A percentile compares a stretch with the other conserved stretches of the same genome.
Evolutionary conservation across 2,329 filamentous ascomycete species (phyloP).

Genomic region (Penicillium expansum): DNA sequence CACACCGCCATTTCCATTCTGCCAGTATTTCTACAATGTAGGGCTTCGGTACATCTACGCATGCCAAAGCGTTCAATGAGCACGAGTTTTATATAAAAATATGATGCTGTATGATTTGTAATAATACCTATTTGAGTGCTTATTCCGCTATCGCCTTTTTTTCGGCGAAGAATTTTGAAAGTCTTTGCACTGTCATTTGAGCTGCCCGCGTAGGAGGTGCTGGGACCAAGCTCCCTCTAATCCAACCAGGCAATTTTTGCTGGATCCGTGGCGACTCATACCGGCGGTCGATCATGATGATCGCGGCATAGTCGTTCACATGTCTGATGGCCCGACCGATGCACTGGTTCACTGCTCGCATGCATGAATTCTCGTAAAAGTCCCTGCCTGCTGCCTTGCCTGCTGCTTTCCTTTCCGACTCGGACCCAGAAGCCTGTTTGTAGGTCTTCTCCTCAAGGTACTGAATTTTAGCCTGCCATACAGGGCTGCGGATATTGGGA

Average conservation of each 20-base stretch:
- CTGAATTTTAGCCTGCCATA: conserved; percentile 89
- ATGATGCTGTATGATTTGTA: neutral
- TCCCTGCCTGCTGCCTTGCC: conserved; percentile 61
- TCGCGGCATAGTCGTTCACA: conserved; percentile 81
- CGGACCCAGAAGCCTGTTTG: conserved; percentile 27
- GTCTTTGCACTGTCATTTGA: conserved; percentile 27
- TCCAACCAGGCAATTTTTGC: conserved; percentile 85
- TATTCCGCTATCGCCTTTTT: conserved; percentile 8
- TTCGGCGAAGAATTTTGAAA: conserved; percentile 36
- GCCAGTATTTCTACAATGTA: neutral
- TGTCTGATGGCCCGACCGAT: conserved; percentile 92
- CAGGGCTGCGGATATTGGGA: conserved; percentile 81
- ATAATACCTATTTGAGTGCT: neutral
- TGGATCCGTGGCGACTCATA: conserved; percentile 73
- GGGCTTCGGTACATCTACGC: neutral
- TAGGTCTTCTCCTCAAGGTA: conserved; percentile 69
- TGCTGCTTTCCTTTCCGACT: conserved; percentile 31
- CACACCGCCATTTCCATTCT: conserved; percentile 9
- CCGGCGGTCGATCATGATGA: conserved; percentile 77
- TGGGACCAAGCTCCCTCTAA: conserved; percentile 62
- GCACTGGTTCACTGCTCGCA: conserved; percentile 95
- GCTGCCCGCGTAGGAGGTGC: conserved; percentile 24
- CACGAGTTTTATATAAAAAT: neutral
- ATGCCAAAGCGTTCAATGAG: neutral
- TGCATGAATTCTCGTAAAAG: conserved; percentile 92